phyloP scores from a whole-genome alignment of 2,329 filamentous ascomycete genomes.

The Monosporascus ibericus region DNA sequence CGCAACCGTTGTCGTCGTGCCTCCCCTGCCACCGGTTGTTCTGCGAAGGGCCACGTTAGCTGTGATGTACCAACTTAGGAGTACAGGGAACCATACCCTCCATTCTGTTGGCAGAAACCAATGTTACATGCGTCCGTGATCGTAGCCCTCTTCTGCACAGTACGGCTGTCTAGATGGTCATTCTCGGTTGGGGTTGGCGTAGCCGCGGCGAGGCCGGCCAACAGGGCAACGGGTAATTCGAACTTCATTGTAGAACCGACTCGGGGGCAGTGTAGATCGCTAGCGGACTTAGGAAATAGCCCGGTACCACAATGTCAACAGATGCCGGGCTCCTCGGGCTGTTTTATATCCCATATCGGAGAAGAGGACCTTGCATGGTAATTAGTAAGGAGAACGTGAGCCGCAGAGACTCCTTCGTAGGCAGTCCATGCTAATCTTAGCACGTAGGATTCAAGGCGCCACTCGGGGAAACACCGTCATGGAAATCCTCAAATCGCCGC shows the following conservation, averaged over 20 bases:
- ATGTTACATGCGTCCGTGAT: constrained; percentile 30
- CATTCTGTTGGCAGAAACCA: constrained; percentile 29
- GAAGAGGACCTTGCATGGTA: too few species aligned
- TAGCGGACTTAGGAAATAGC: too few species aligned
- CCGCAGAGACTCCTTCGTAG: too few species aligned
- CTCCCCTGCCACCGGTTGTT: constrained; percentile 45
- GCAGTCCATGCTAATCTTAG: not conserved
- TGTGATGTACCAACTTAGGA: not conserved
- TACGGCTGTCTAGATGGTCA: constrained; percentile 18
- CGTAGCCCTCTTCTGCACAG: constrained; percentile 28
- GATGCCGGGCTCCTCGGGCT: too few species aligned
- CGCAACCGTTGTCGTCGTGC: constrained; percentile 42
- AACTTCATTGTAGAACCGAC: constrained; percentile 6
- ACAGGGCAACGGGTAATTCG: constrained; percentile 2
- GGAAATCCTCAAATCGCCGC: constrained; percentile 2
- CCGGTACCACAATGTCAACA: too few species aligned
- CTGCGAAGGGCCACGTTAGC: constrained; percentile 17
- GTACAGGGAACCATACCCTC: constrained; percentile 6
- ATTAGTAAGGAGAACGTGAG: too few species aligned
- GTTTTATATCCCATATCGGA: too few species aligned
- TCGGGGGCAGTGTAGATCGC: too few species aligned
- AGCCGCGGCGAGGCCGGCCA: constrained; percentile 25
- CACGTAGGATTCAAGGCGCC: not conserved
- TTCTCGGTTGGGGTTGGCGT: constrained; percentile 23
- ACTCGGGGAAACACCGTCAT: not conserved